Percentiles rank a stretch among this genome's conserved stretches.
Evolutionary conservation across 2,329 filamentous ascomycete species (phyloP).

Genomic region (Teratosphaeria nubilosa): DNA sequence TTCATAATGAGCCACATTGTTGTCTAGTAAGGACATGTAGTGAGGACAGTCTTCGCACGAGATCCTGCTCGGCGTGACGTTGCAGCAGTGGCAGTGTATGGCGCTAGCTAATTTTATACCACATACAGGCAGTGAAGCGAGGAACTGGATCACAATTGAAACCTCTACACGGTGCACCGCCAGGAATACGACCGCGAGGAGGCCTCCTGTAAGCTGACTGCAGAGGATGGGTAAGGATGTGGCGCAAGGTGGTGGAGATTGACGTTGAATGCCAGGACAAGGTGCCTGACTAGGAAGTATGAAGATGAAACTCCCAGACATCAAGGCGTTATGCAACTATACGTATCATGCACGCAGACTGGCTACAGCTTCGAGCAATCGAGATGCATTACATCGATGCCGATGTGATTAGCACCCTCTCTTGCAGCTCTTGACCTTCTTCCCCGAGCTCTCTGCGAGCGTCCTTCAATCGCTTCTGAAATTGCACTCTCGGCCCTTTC

Average conservation of each 20-base stretch:
- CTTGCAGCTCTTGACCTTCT: neutral
- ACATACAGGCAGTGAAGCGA: too few species aligned
- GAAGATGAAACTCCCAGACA: neutral
- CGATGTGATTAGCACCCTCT: neutral
- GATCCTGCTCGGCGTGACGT: too few species aligned
- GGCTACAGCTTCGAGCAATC: neutral
- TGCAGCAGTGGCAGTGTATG: too few species aligned
- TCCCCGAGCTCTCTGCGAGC: neutral
- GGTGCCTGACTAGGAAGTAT: neutral
- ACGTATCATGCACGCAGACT: neutral
- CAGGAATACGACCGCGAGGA: too few species aligned
- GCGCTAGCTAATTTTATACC: too few species aligned
- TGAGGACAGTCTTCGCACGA: too few species aligned
- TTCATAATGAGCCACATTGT: too few species aligned
- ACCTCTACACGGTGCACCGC: too few species aligned
- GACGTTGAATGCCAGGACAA: neutral
- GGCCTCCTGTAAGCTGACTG: too few species aligned
- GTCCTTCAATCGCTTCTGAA: neutral
- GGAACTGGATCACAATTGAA: too few species aligned
- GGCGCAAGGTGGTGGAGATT: neutral
- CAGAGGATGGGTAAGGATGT: too few species aligned
- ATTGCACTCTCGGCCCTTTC: neutral
- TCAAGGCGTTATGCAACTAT: neutral
- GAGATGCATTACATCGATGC: neutral
- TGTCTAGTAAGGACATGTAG: too few species aligned